These are phyloP conservation scores for Umbelopsis vinacea DNA, from an alignment of 192 early-diverging fungal genomes.

Conservation along the genomic window DNA sequence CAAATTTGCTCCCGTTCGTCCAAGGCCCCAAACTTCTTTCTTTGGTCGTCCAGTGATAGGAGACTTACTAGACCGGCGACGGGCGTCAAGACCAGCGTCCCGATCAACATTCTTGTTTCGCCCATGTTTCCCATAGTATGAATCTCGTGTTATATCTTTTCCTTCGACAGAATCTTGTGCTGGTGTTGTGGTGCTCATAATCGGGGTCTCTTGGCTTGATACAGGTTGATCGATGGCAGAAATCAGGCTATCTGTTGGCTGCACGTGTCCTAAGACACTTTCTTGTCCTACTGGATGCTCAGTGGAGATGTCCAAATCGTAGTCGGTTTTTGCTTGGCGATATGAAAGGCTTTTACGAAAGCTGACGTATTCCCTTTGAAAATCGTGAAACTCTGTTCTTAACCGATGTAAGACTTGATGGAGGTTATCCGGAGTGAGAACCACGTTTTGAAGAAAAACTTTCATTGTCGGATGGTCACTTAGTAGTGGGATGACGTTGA, in stretches of 20 bases:
- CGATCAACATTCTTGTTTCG: background rate
- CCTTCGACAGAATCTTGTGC: background rate
- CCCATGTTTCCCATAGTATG: background rate
- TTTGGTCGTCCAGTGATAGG: background rate
- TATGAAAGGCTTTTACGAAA: slow-evolving; percentile 49
- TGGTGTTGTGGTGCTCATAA: background rate
- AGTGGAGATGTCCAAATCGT: slow-evolving; percentile 43
- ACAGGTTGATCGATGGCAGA: background rate
- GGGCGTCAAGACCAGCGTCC: background rate
- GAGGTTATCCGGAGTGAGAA: slow-evolving; percentile 48
- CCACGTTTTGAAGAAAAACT: slow-evolving; percentile 53
- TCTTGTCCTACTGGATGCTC: slow-evolving; percentile 9
- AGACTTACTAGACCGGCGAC: background rate
- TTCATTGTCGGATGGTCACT: slow-evolving; percentile 59
- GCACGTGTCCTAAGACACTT: background rate
- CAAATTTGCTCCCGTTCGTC: slow-evolving; percentile 55
- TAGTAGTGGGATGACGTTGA: slow-evolving; percentile 54
- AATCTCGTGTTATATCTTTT: background rate
- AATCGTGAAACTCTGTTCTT: slow-evolving; percentile 43
- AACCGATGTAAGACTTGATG: slow-evolving; percentile 44
- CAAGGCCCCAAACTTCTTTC: slow-evolving; percentile 59
- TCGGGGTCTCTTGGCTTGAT: background rate
- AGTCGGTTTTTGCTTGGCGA: slow-evolving; percentile 38
- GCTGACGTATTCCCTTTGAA: slow-evolving; percentile 45
- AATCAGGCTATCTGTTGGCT: background rate